Conservation (phyloP, 257 asterid species). For the Ilex aquifolium region DNA sequence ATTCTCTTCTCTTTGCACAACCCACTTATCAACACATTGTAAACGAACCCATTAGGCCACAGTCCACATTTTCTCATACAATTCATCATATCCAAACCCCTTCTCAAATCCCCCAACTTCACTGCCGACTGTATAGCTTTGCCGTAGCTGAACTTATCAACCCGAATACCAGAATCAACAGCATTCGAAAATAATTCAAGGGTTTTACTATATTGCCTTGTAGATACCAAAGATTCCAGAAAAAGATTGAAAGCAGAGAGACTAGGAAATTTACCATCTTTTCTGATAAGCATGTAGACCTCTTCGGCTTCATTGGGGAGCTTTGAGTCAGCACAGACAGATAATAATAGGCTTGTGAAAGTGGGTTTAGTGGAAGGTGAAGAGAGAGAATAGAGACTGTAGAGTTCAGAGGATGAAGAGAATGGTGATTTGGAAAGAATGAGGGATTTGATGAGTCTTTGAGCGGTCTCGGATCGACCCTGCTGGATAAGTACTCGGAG, state of each 20-base stretch:
- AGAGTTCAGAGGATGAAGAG: conserved; percentile 45
- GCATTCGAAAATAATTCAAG: conserved; percentile 47
- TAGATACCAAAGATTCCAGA: conserved; percentile 53
- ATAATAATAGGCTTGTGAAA: conserved; percentile 39
- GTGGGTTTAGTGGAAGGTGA: conserved; percentile 33
- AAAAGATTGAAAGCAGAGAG: conserved; percentile 43
- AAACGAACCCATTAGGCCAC: conserved; percentile 51
- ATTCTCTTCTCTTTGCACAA: conserved; percentile 65
- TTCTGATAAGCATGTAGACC: conserved; percentile 40
- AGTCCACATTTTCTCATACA: conserved; percentile 39
- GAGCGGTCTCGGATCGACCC: conserved; percentile 47
- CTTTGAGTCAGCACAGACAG: conserved; percentile 55
- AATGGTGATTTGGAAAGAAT: conserved; percentile 12
- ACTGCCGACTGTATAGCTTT: conserved; percentile 72
- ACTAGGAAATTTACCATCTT: conserved; percentile 49
- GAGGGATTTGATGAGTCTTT: conserved; percentile 37
- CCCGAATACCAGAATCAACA: conserved; percentile 39
- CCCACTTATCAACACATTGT: conserved; percentile 76
- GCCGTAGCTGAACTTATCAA: conserved; percentile 60
- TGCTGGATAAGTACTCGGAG: conserved; percentile 49
- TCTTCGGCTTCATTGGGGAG: conserved; percentile 46
- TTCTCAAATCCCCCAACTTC: conserved; percentile 48
- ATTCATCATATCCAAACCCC: conserved; percentile 43
- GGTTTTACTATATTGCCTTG: conserved; percentile 24
- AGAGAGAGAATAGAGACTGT: conserved; percentile 24